Percentiles rank a stretch among this genome's conserved stretches.
Conservation (phyloP, 2,329 filamentous ascomycete genomes). For the Penicillium olsonii region DNA sequence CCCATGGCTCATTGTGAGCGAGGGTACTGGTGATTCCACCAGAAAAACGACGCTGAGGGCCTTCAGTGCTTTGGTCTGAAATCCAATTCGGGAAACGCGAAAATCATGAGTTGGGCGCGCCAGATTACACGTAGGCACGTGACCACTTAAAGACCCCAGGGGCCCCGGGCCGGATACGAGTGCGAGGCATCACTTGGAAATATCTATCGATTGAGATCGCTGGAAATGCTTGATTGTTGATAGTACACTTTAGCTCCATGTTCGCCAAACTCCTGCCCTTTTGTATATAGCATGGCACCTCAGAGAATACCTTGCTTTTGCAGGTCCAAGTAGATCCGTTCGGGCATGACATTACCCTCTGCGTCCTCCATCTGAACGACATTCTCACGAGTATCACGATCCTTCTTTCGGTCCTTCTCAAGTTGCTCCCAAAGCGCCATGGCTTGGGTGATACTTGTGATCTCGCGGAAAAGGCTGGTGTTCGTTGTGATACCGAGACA, state of each 20-base stretch:
- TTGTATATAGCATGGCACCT: conserved; percentile 8
- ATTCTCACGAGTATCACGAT: conserved; percentile 73
- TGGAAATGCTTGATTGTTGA: neutral
- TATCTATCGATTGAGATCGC: neutral
- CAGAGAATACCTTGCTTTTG: conserved; percentile 86
- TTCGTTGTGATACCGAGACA: conserved; percentile 87
- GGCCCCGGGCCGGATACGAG: no score
- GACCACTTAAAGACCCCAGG: neutral
- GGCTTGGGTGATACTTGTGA: conserved; percentile 88
- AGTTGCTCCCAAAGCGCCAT: conserved; percentile 91
- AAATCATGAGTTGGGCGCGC: neutral
- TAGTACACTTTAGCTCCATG: neutral
- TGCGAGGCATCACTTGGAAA: neutral
- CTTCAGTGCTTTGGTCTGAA: neutral
- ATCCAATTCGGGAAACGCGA: neutral
- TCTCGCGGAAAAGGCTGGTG: conserved; percentile 87
- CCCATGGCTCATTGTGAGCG: conserved; percentile 33
- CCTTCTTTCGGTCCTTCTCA: conserved; percentile 77
- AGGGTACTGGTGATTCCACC: neutral
- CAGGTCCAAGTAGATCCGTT: conserved; percentile 95
- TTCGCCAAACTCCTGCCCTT: neutral
- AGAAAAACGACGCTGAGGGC: neutral
- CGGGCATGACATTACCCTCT: conserved; percentile 97
- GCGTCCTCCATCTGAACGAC: conserved; percentile 98
- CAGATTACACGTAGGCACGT: conserved; percentile 4